Conservation (phyloP, 495 filamentous ascomycete species). For the Aspergillus sclerotiicarbonarius region DNA sequence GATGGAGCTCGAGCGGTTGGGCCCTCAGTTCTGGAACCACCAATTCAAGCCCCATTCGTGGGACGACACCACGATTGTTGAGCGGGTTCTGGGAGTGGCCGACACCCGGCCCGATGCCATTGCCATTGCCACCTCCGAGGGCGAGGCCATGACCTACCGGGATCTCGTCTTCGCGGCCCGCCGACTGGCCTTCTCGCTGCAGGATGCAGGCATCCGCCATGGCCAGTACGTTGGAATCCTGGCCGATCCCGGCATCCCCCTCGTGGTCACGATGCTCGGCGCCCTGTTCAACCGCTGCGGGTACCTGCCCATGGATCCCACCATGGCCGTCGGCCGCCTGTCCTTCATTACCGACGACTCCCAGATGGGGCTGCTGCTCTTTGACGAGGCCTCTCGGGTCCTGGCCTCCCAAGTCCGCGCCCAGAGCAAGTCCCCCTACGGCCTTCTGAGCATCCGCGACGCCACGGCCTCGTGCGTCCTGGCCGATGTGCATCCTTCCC, state of each 20-base stretch:
- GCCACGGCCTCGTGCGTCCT: too few species aligned
- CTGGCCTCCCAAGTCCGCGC: too few species aligned
- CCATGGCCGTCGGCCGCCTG: conserved; percentile 14
- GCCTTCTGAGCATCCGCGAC: too few species aligned
- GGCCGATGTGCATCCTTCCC: too few species aligned
- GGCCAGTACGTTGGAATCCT: background rate
- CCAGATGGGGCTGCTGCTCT: background rate
- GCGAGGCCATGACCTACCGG: background rate
- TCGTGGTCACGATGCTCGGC: background rate
- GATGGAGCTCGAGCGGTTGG: background rate
- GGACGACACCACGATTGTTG: background rate
- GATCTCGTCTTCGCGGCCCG: background rate
- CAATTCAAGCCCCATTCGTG: background rate
- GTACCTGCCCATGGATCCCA: background rate
- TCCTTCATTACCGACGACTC: conserved; percentile 21
- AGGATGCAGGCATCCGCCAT: background rate
- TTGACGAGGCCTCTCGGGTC: too few species aligned
- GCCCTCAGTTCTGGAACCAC: background rate
- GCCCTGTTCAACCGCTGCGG: background rate
- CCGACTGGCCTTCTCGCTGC: background rate
- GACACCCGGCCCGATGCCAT: background rate
- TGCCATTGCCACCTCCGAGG: background rate
- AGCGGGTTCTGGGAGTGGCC: background rate
- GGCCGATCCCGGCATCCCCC: background rate
- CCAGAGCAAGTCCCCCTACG: too few species aligned